Percentiles rank a stretch among this genome's conserved stretches.
These are phyloP conservation scores for Xylaria sp. DNA, from an alignment of 2,329 filamentous ascomycete species.

Conservation along the genomic window DNA sequence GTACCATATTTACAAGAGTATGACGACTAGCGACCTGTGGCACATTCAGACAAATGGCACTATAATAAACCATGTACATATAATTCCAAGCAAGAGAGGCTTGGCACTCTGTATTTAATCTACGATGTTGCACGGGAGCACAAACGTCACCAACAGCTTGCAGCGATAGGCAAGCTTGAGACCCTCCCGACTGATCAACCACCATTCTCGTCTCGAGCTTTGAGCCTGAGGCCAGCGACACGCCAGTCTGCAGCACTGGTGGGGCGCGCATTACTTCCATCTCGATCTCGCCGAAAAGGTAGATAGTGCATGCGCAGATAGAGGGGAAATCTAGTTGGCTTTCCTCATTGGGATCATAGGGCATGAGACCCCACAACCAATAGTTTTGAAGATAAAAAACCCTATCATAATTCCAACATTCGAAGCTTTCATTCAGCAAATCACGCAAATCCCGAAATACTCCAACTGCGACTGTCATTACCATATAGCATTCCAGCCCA, in stretches of 20 bases:
- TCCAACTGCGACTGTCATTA: background rate
- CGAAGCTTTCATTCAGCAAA: background rate
- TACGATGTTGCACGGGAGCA: background rate
- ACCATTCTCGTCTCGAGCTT: background rate
- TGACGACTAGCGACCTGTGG: background rate
- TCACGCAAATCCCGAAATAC: background rate
- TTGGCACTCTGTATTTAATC: conserved; percentile 13
- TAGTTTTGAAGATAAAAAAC: background rate
- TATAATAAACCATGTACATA: conserved; percentile 29
- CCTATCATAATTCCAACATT: background rate
- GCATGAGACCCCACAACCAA: conserved; percentile 21
- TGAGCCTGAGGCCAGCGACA: background rate
- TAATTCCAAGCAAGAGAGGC: conserved; percentile 6
- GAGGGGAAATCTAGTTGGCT: conserved; percentile 4
- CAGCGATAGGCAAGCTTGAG: background rate
- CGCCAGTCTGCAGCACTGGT: background rate
- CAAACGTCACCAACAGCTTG: background rate
- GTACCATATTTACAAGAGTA: conserved; percentile 9
- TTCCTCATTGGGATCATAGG: conserved; percentile 28
- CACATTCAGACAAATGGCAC: conserved; percentile 1
- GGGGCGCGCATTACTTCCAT: background rate
- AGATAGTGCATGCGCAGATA: background rate
- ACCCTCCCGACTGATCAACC: background rate
- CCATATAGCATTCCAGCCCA: background rate
- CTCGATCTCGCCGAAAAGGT: background rate